Evolutionary conservation across 345 rosid species (phyloP), one percentile per base, ranked within the genome.

Genomic region (Corchorus capsularis): DNA sequence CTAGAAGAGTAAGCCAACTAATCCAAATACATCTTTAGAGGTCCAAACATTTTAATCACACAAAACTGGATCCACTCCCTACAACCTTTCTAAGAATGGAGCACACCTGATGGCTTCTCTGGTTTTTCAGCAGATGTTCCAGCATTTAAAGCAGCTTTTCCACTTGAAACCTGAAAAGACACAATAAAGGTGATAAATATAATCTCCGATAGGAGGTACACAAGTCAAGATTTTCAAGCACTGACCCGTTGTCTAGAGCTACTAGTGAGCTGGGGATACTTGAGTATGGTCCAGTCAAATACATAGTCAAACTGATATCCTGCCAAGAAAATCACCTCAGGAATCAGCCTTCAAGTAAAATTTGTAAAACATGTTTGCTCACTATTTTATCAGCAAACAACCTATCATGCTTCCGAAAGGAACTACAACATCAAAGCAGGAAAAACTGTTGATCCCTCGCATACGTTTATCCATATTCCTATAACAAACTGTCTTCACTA

Each of bases 271-370:
- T 88, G 91, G 50, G 91, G 88, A 72, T 88, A 83, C 81, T 88
- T 88, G 85, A 86, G 69, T 16, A 84, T 81, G 35, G 91, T 88
- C 89, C 91, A 88, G 80, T 88, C 91, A 81, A 82, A 86, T 55
- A 87, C 86, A 80, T 84, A 84, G 67, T 87, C 90, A 66, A 87
- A 85, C 78, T 87, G 89, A 72, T 88, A 82, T 43, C 89, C 89
- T 88, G 79, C 69, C 69, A 78, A 78, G 49, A 53, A 74, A 47
- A 43, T 50, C 73, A 70, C 17, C 35, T 63, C 11, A 3, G 20
- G 22, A 63, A 64, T 70, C 56, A 73, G 57, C 70, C 69, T 64
- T 49, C 69, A 16, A 74, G 20, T 45, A 52, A 63, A 63, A 74
- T 46, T 63, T 61, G 9, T 19, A 73, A 32, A 46, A 5, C 2